A percentile compares a stretch with the other conserved stretches of the same genome.
These are phyloP conservation scores for Trapa bicornis DNA, from an alignment of 345 rosid genomes.

Conservation along the genomic window DNA sequence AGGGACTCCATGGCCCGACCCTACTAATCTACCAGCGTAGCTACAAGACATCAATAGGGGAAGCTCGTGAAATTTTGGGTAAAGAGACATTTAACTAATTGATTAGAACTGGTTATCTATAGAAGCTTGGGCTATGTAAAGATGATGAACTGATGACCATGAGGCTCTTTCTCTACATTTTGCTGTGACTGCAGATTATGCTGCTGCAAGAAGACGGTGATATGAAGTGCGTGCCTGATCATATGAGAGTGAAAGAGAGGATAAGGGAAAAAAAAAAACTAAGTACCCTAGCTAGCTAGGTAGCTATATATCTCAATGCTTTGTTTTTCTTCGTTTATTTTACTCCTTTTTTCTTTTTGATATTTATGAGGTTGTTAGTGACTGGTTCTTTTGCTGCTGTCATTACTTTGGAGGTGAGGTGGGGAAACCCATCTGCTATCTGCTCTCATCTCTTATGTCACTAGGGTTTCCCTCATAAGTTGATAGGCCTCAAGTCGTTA, in stretches of 20 bases:
- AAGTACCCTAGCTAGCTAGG: not conserved
- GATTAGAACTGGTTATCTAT: not conserved
- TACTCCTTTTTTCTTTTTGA: no score
- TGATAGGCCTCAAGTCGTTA: not conserved
- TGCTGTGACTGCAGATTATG: not conserved
- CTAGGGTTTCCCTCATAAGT: not conserved
- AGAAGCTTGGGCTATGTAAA: no score
- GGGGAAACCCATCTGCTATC: not conserved
- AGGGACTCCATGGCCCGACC: constrained; percentile 38
- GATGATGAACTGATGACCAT: no score
- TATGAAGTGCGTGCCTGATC: not conserved
- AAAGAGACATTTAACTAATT: not conserved
- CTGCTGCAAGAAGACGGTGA: not conserved
- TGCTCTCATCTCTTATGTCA: not conserved
- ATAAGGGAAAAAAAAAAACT: not conserved
- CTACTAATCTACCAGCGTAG: constrained; percentile 6
- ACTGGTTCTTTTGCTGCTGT: not conserved
- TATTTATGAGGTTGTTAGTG: not conserved
- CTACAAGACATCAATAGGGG: not conserved
- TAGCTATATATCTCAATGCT: not conserved
- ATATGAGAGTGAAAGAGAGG: not conserved
- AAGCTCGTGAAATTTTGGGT: constrained; percentile 3
- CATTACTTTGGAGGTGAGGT: not conserved
- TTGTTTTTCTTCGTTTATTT: not conserved
- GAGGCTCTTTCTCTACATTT: not conserved